Percentiles rank a stretch among this genome's conserved stretches.
phyloP scores from a whole-genome alignment of 2,329 filamentous ascomycete genomes.

The Sphaerulina vaccinii region DNA sequence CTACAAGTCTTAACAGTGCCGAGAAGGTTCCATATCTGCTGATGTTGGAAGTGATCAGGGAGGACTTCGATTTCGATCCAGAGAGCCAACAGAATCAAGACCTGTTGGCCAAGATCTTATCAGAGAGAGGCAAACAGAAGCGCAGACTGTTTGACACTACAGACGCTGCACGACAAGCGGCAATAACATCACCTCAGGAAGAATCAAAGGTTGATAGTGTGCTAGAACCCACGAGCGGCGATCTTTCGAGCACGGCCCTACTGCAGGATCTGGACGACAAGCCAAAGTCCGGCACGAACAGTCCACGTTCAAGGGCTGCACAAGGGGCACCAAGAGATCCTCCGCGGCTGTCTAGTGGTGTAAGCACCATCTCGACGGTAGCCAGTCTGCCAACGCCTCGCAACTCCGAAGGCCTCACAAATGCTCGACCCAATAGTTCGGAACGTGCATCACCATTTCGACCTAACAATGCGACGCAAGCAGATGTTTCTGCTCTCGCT shows the following conservation, averaged over 20 bases:
- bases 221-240: slow-evolving; percentile 77
- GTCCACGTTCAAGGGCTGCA: slow-evolving; percentile 21
- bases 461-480: slow-evolving; percentile 62
- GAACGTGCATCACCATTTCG: slow-evolving; percentile 59
- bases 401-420: slow-evolving; percentile 58
- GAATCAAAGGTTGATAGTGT: slow-evolving; percentile 65
- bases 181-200: slow-evolving; percentile 44
- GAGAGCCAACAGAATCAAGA: slow-evolving; percentile 70
- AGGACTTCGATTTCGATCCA: slow-evolving; percentile 81
- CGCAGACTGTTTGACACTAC: slow-evolving; percentile 55
- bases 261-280: slow-evolving; percentile 57
- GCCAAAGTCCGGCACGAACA: slow-evolving; percentile 41
- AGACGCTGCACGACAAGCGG: slow-evolving; percentile 57
- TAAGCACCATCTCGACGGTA: slow-evolving; percentile 59
- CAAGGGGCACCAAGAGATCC: slow-evolving; percentile 32
- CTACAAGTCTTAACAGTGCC: slow-evolving; percentile 81
- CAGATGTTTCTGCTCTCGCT: slow-evolving; percentile 77
- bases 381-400: slow-evolving; percentile 65
- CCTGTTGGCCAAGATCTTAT: slow-evolving; percentile 62
- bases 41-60: slow-evolving; percentile 78
- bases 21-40: slow-evolving; percentile 82
- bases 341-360: slow-evolving; percentile 61
- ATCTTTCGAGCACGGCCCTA: slow-evolving; percentile 71
- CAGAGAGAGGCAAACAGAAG: slow-evolving; percentile 60
- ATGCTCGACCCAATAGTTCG: slow-evolving; percentile 66